Base-by-base conservation (phyloP, 2,329 filamentous ascomycete species). In the Lasiodiplodia gonubiensis region DNA sequence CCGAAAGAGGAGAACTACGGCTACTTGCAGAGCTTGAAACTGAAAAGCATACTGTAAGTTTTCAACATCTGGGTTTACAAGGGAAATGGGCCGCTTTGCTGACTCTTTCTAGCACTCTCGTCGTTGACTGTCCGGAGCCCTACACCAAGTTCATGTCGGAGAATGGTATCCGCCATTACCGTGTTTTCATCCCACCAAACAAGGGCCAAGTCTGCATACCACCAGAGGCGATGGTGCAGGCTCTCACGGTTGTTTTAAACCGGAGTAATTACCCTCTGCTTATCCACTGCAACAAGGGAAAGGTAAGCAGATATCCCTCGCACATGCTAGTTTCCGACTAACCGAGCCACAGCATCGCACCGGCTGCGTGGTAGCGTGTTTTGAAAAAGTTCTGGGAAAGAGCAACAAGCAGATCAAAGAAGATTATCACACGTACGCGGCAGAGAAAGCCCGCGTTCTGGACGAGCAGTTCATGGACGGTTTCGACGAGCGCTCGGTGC, bases 271-370 rank as follows among this genome's bases (percentile, higher is more conserved):
- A 95, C 71, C 94, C 94, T 0, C 79, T 97, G 12, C 84, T 97
- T 48, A 86, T 97, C 55, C 94, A 97, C 78, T 97, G 94, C 85
- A 97, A 97, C 76, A 94, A 97, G 72, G 94, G 94, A 76, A 95
- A 90, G 80, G 87, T 89, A 66, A 27, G 68, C 48, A n/a, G 16
- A 14, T 21, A 7, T 21, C 46, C 61, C 46, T 42, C 21, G 39
- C n/a, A 25, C 49, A 23, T 69, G 12, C 18, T 23, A 11, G 52
- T 69, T 61, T 68, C 25, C 4, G 23, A 21, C 46, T 63, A n/a
- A 63, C 30, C 23, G 18, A 25, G 33, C 3, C 60, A 3, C 59
- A 92, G 86, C 94, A 97, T 76, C 90, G 94, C 68, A 97, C 94
- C 21, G 94, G 94, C 25, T 97, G 93, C 75, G 90, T 95, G n/a